Evolutionary conservation across 2,329 filamentous ascomycete species (phyloP).

Genomic region (Penicillium fuscoglaucum): DNA sequence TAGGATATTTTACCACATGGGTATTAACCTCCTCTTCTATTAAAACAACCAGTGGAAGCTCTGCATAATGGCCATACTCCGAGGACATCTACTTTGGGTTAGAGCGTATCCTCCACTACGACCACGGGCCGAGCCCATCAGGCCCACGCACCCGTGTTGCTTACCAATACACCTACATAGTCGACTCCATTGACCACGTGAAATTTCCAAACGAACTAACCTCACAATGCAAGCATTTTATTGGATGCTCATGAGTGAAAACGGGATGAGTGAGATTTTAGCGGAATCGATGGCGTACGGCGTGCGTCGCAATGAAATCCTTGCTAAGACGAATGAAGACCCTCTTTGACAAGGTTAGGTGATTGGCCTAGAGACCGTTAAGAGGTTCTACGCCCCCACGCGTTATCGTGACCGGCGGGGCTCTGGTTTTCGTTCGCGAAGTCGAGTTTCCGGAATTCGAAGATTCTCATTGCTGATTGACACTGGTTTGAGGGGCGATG

Average conservation of each 20-base stretch:
- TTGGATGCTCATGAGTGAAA: not conserved
- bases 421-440: not conserved
- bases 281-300: no score
- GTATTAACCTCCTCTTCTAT: no score
- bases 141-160: not conserved
- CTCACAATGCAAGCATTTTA: not conserved
- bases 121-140: not conserved
- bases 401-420: not conserved
- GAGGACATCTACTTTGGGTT: not conserved
- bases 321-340: not conserved
- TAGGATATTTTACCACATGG: not conserved
- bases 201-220: not conserved
- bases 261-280: no score
- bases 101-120: not conserved
- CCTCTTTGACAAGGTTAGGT: not conserved
- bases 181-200: not conserved
- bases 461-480: not conserved
- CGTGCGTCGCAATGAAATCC: not conserved
- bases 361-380: no score
- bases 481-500: not conserved
- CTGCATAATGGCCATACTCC: not conserved
- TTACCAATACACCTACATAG: not conserved
- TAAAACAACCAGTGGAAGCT: no score
- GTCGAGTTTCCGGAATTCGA: not conserved
- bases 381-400: not conserved